Evolutionary conservation across 257 asterid species (phyloP), one percentile per base, ranked within the genome.

Genomic region (Schizonepeta tenuifolia): DNA sequence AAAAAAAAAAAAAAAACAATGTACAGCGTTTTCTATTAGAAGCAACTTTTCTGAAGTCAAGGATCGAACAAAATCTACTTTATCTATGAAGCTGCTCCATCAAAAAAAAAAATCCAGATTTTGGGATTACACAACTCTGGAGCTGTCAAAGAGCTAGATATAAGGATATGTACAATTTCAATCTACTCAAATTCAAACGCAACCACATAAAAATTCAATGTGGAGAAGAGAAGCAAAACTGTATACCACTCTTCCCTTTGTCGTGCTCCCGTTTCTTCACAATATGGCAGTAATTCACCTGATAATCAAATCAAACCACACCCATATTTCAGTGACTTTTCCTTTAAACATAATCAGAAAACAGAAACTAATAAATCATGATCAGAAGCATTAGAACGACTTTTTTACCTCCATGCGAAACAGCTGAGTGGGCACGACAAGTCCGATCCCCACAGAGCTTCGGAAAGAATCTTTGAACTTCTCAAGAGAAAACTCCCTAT

Each of bases 381-480:
- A 36, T 36, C 41, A 2, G 2, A 36, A 36, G 41, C 41, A 36
- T 31, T 31, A 31, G 36, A 31, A 31, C 7, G 1, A 31, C 80
- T 79, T 38, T 24, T 49, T 65, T 58, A 90, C 99, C 98, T 95
- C 99, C 97, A 95, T 87, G 57, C 98, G 96, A 74, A 89, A 89
- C 38, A 92, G 75, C 78, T 83, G 88, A 38, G 98, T 95, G 6
- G 98, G 99, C 51, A 95, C 85, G 67, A 95, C 70, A 50, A 95
- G 24, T 61, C 99, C 99, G 74, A 81, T 63, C 70, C 98, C 99
- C 0, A 71, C 91, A 1, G 96, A 86, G 79, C 82, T 89, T 77
- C 98, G 80, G 78, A 95, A 87, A 50, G 98, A 88, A 67, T 90
- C 96, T 24, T 75, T 79, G 69, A 90, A 85, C 66, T 81, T 89